Conservation (phyloP, 2,329 filamentous ascomycete genomes). For the Calonectria hawksworthii region DNA sequence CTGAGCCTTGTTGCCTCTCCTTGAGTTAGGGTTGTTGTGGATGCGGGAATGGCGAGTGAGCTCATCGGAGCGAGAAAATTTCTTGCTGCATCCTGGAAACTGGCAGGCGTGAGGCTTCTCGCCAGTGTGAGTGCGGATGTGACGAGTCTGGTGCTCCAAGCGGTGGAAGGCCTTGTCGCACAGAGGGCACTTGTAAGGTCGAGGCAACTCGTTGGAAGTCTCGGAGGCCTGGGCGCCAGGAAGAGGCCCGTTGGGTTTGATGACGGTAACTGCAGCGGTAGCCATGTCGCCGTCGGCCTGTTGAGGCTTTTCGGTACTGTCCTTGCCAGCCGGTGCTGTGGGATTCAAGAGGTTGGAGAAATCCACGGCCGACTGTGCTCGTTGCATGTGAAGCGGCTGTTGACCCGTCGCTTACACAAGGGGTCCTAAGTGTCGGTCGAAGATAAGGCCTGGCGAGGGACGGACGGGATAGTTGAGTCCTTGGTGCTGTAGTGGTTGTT, state of each 20-base stretch:
- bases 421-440: slow-evolving; percentile 36
- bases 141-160: slow-evolving; percentile 90
- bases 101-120: slow-evolving; percentile 98
- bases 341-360: slow-evolving; percentile 83
- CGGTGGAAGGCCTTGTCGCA: slow-evolving; percentile 99
- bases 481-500: neutral
- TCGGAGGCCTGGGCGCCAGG: slow-evolving; percentile 74
- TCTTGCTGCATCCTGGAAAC: slow-evolving; percentile 95
- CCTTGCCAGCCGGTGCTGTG: slow-evolving; percentile 42
- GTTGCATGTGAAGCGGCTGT: slow-evolving; percentile 77
- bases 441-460: slow-evolving; percentile 22
- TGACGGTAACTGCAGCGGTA: slow-evolving; percentile 64
- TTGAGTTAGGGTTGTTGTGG: slow-evolving; percentile 98
- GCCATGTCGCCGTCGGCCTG: slow-evolving; percentile 61
- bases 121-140: slow-evolving; percentile 97
- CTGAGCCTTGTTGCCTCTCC: slow-evolving; percentile 87
- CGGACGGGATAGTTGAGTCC: slow-evolving; percentile 23
- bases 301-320: slow-evolving; percentile 44
- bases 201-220: slow-evolving; percentile 78
- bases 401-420: slow-evolving; percentile 30
- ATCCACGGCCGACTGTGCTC: slow-evolving; percentile 79
- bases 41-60: slow-evolving; percentile 97
- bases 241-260: slow-evolving; percentile 74
- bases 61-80: slow-evolving; percentile 96
- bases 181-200: slow-evolving; percentile 97